Conservation (phyloP, 352 stramenopile species). For the Globisporangium radiosum region DNA sequence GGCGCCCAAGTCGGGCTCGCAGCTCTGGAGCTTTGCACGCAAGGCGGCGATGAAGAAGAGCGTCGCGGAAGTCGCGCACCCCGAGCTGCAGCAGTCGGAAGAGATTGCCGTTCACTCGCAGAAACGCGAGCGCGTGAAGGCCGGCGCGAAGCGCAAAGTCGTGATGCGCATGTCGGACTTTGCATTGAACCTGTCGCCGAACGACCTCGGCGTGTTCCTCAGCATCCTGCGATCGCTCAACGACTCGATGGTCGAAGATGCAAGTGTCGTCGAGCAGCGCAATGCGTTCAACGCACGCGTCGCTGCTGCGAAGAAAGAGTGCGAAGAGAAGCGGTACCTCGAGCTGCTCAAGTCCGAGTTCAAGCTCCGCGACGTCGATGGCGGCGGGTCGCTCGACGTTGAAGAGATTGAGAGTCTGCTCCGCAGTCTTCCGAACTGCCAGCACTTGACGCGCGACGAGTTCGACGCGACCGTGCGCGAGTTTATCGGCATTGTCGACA, state of each 20-base stretch:
- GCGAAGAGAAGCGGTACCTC: conserved; percentile 68
- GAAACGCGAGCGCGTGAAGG: conserved; percentile 38
- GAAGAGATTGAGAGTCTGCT: conserved; percentile 60
- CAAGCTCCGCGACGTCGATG: conserved; percentile 59
- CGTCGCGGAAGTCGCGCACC: conserved; percentile 54
- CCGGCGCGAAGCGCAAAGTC: conserved; percentile 51
- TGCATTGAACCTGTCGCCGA: conserved; percentile 72
- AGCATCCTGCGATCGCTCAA: conserved; percentile 63
- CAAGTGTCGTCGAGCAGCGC: conserved; percentile 49
- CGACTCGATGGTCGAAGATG: conserved; percentile 67
- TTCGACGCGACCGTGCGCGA: conserved; percentile 70
- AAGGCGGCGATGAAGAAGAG: conserved; percentile 45
- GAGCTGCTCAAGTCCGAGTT: conserved; percentile 73
- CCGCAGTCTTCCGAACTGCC: conserved; percentile 54
- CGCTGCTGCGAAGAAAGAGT: conserved; percentile 30
- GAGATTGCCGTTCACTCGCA: conserved; percentile 17
- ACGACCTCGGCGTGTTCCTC: conserved; percentile 74
- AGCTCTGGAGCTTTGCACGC: conserved; percentile 56
- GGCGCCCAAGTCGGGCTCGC: conserved; percentile 25
- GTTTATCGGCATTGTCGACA: conserved; percentile 75
- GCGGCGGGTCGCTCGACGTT: conserved; percentile 64
- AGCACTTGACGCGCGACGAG: conserved; percentile 69
- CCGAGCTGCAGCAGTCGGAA: conserved; percentile 31
- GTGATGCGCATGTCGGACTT: conserved; percentile 83
- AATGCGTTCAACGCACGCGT: conserved; percentile 40